Base-by-base conservation (phyloP, 2,329 filamentous ascomycete species). In the Tolypocladium endophyticum region DNA sequence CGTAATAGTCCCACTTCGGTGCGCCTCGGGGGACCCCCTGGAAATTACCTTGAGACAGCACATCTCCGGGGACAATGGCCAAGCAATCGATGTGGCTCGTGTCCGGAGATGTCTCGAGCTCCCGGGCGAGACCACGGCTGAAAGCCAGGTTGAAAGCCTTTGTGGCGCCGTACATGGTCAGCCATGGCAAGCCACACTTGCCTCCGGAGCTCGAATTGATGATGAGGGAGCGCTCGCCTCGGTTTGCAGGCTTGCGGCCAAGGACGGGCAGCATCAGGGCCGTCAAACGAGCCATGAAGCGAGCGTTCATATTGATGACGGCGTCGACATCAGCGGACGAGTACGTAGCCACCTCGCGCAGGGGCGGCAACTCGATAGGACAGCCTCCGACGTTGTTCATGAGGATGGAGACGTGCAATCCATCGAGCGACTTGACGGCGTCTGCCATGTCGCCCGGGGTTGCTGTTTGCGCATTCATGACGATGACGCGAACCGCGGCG, bases 261-360 rank as follows among this genome's bases (percentile, higher is more conserved):
- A 63, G 39, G 16, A 61, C 11, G 3, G 61, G 69, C n/a, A 72
- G 62, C 61, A 71, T 63, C 36, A 70, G 59, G 7, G 67, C 62
- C n/a, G 71, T 71, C 20, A 72, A 64, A 28, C 69, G 70, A 30
- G 71, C 66, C 68, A 71, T 72, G 68, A 73, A 74, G 35, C 68
- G 68, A 35, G 66, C 67, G 64, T 75, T 73, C 45, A 68, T 57
- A 62, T 69, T 64, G 58, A 75, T 66, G 60, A 67, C 61, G 35
- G 61, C 62, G 61, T 71, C 70, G 59, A 72, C 62, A 23, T 72
- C 71, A 14, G 61, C 64, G 39, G 59, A 60, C 25, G 68, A 62
- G 60, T 69, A 70, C 16, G 67, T 69, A 18, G 60, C 63, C 59
- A 70, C 58, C 58, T 59, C 58, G 52, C 69, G 67, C 63, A 72